Evolutionary conservation across 495 filamentous ascomycete genomes (phyloP).

Genomic region (Cercophora newfieldiana): DNA sequence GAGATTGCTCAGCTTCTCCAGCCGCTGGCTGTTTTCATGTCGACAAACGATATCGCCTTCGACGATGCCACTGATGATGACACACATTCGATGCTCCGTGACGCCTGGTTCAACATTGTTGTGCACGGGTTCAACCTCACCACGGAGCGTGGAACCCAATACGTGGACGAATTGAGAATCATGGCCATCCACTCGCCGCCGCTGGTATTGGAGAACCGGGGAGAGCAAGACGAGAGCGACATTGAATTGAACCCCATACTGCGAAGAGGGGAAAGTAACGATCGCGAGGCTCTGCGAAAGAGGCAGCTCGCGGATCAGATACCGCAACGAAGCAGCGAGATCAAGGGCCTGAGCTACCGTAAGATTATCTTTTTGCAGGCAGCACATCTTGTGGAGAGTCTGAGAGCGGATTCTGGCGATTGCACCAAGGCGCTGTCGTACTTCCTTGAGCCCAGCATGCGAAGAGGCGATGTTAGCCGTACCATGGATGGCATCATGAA

Average conservation of each 20-base stretch:
- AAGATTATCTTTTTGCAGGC: constrained; percentile 90
- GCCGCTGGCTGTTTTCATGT: constrained; percentile 75
- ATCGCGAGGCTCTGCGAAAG: constrained; percentile 79
- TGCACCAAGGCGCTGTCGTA: constrained; percentile 86
- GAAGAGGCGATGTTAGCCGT: constrained; percentile 72
- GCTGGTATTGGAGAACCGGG: constrained; percentile 77
- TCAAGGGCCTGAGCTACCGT: constrained; percentile 77
- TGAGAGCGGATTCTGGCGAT: constrained; percentile 79
- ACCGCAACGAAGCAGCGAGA: constrained; percentile 70
- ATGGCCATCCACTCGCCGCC: constrained; percentile 85
- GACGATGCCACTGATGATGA: constrained; percentile 57
- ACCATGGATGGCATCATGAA: constrained; percentile 84
- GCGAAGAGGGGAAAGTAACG: constrained; percentile 73
- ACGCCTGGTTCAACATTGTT: constrained; percentile 96
- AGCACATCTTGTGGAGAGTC: constrained; percentile 77
- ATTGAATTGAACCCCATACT: constrained; percentile 93
- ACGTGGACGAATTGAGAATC: constrained; percentile 69
- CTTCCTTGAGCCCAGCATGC: constrained; percentile 87
- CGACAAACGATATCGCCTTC: constrained; percentile 49
- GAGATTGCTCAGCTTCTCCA: constrained; percentile 83
- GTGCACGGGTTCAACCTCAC: constrained; percentile 84
- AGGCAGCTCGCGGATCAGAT: constrained; percentile 68
- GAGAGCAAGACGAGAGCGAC: constrained; percentile 88
- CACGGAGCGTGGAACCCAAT: constrained; percentile 65
- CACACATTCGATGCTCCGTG: constrained; percentile 68